phyloP scores from a whole-genome alignment of 2,329 filamentous ascomycete genomes.

The Aurifilum marmelostoma region DNA sequence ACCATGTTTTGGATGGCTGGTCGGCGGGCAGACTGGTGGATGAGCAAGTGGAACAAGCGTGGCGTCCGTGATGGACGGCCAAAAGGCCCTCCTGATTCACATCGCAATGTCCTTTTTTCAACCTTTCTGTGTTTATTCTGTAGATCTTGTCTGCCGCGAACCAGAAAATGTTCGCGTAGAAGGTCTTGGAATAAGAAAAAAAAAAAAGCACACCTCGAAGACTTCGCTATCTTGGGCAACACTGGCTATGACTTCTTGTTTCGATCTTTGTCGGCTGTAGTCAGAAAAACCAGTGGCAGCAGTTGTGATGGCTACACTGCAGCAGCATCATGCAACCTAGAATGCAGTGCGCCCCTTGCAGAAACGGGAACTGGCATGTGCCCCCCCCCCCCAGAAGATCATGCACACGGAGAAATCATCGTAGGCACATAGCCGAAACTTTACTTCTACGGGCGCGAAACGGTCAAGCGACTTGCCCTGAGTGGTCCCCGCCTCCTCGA shows the following conservation, averaged over 20 bases:
- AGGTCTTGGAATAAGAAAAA: not conserved
- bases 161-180: not conserved
- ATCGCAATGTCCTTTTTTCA: constrained; percentile 9
- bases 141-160: not conserved
- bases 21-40: not conserved
- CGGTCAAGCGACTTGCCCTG: not conserved
- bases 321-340: not conserved
- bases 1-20: not conserved
- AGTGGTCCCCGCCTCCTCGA: not conserved
- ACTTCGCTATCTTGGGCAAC: not conserved
- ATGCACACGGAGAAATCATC: not conserved
- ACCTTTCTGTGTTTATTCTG: not conserved
- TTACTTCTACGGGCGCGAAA: too few relatives aligned
- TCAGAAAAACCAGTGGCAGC: not conserved
- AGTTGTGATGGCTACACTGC: not conserved
- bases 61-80: not conserved
- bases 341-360: not conserved
- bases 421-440: not conserved
- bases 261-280: not conserved
- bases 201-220: too few relatives aligned
- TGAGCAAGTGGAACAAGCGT: not conserved
- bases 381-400: not conserved
- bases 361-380: not conserved
- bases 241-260: not conserved
- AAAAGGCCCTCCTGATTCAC: constrained; percentile 23